Percentiles rank a stretch among this genome's conserved stretches.
Evolutionary conservation across 805 yeast genomes (phyloP).

Genomic region (Candida loeiensis): DNA sequence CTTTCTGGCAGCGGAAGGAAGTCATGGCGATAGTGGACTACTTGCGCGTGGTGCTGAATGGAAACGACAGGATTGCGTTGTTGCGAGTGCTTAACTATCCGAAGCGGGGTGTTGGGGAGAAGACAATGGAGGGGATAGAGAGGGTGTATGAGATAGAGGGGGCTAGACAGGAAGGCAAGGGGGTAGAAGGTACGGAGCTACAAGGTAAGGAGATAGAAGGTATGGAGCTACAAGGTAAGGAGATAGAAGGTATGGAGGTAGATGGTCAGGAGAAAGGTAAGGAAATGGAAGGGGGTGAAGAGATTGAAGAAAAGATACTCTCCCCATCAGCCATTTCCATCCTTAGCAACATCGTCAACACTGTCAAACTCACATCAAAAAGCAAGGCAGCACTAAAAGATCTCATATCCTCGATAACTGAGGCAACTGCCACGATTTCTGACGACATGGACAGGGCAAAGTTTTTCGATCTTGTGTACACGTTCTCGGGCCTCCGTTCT

Average conservation of each 20-base stretch:
- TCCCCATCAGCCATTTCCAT: too few species aligned
- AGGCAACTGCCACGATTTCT: slow-evolving; percentile 14
- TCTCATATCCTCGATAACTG: slow-evolving; percentile 26
- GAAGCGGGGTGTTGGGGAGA: slow-evolving; percentile 64
- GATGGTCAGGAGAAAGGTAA: too few species aligned
- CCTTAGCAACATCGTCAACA: neutral
- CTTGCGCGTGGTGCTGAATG: slow-evolving; percentile 57
- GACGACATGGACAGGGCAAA: slow-evolving; percentile 10
- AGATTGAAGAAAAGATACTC: too few species aligned
- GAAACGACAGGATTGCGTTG: slow-evolving; percentile 57
- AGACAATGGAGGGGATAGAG: slow-evolving; percentile 39
- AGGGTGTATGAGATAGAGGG: slow-evolving; percentile 4
- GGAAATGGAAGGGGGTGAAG: too few species aligned
- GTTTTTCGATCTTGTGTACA: slow-evolving; percentile 25
- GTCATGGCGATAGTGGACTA: slow-evolving; percentile 60
- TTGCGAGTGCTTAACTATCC: slow-evolving; percentile 58
- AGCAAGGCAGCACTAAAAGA: slow-evolving; percentile 15
- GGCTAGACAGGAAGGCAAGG: neutral
- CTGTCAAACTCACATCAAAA: slow-evolving; percentile 14
- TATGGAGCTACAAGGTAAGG: too few species aligned
- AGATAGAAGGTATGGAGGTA: too few species aligned
- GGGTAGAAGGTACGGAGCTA: too few species aligned
- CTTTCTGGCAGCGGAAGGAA: slow-evolving; percentile 79
- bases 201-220: too few species aligned
- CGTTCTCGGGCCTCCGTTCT: slow-evolving; percentile 25